A percentile compares a stretch with the other conserved stretches of the same genome.
Conservation (phyloP, 192 early-diverging fungal species). For the Helicostylum pulchrum region DNA sequence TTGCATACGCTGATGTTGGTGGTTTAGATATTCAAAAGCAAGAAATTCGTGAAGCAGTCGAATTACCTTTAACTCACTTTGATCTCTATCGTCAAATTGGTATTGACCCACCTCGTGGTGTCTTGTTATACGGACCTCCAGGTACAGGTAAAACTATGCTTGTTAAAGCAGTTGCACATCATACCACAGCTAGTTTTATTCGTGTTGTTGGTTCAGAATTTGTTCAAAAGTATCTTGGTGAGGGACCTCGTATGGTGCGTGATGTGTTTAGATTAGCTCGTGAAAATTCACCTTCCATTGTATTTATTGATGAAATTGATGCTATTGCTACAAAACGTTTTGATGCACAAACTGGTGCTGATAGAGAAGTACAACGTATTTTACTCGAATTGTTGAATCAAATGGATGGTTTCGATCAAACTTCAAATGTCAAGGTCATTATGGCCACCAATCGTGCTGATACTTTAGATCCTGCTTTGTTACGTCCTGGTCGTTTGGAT, state of each 20-base stretch:
- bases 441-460: constrained; percentile 99
- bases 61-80: constrained; percentile 96
- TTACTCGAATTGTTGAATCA: constrained; percentile 96
- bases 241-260: constrained; percentile 96
- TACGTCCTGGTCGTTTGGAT: constrained; percentile 95
- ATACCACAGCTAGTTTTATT: constrained; percentile 95
- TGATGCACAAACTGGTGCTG: constrained; percentile 97
- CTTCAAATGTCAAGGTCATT: constrained; percentile 98
- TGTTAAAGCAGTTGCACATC: constrained; percentile 98
- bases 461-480: constrained; percentile 92
- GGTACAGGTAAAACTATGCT: constrained; percentile 99
- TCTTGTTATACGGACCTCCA: constrained; percentile 97
- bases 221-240: constrained; percentile 98
- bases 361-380: constrained; percentile 98
- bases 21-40: constrained; percentile 91
- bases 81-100: constrained; percentile 98
- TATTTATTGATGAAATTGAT: constrained; percentile 99
- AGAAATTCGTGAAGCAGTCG: constrained; percentile 93
- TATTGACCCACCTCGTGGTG: constrained; percentile 97
- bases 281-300: constrained; percentile 96
- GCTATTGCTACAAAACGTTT: constrained; percentile 98
- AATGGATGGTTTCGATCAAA: constrained; percentile 99
- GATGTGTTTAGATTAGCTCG: constrained; percentile 95
- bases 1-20: constrained; percentile 78
- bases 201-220: constrained; percentile 97